Evolutionary conservation across 176 grass and related monocot species (phyloP).

Genomic region (Aegilops longissima): DNA sequence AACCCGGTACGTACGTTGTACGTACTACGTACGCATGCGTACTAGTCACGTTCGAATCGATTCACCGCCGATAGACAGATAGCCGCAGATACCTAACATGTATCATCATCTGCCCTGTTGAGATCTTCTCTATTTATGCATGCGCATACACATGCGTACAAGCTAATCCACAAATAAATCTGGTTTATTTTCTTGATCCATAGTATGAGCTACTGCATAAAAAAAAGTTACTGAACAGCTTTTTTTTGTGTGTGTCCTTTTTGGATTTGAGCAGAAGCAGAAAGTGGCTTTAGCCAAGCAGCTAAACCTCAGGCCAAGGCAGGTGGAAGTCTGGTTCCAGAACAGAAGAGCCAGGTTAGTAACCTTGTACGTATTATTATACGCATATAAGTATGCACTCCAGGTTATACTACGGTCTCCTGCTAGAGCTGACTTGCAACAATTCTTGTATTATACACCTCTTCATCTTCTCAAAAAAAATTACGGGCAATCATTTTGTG

Average conservation of each 20-base stretch:
- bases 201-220: not conserved
- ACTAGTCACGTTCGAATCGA: not conserved
- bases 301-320: constrained; percentile 85
- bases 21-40: not conserved
- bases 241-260: constrained; percentile 24
- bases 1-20: constrained; percentile 66
- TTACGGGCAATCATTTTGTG: no score
- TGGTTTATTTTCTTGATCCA: not conserved
- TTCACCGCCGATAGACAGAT: constrained; percentile 22
- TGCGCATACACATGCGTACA: not conserved
- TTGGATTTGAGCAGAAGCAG: constrained; percentile 76
- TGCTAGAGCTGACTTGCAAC: no score
- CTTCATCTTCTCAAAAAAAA: no score
- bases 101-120: not conserved
- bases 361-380: not conserved
- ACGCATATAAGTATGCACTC: no score
- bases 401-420: no score
- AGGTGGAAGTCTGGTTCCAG: constrained; percentile 99
- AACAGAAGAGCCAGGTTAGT: constrained; percentile 91
- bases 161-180: not conserved
- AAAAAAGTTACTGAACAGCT: not conserved
- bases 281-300: constrained; percentile 92
- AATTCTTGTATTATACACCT: no score
- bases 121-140: not conserved
- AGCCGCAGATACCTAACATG: constrained; percentile 25